A percentile compares a stretch with the other conserved stretches of the same genome.
Evolutionary conservation across 176 grass and related monocot species (phyloP).

Genomic region (Cenchrus fungigraminus): DNA sequence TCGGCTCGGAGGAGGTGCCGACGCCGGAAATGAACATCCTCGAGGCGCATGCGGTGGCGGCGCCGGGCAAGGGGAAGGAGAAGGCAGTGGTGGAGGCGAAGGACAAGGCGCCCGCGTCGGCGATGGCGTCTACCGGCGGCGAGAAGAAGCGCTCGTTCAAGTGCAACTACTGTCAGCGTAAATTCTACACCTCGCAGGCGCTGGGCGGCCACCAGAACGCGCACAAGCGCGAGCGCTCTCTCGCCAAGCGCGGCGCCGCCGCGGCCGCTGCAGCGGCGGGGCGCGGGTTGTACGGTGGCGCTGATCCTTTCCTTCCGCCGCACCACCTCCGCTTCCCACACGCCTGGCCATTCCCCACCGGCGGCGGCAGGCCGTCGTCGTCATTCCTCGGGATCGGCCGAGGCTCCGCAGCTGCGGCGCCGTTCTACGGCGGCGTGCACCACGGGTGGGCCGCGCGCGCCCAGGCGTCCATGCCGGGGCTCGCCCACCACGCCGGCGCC

Average conservation of each 20-base stretch:
- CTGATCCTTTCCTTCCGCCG: slow-evolving; percentile 31
- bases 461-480: background rate
- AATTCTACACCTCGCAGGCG: slow-evolving; percentile 88
- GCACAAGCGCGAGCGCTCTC: slow-evolving; percentile 71
- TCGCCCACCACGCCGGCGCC: background rate
- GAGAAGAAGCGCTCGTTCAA: slow-evolving; percentile 61
- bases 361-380: background rate
- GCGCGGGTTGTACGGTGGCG: slow-evolving; percentile 21
- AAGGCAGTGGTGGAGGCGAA: background rate
- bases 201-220: slow-evolving; percentile 76
- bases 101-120: background rate
- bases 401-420: background rate
- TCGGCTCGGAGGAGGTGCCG: background rate
- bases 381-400: slow-evolving; percentile 29
- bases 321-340: slow-evolving; percentile 41
- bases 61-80: slow-evolving; percentile 30
- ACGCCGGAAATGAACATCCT: background rate
- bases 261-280: background rate
- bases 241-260: slow-evolving; percentile 61
- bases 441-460: slow-evolving; percentile 27
- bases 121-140: background rate
- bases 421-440: slow-evolving; percentile 39
- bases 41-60: background rate
- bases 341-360: background rate
- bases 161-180: slow-evolving; percentile 88